Evolutionary conservation across 345 rosid species (phyloP), one percentile per base, ranked within the genome.

Genomic region (Pistacia atlantica): DNA sequence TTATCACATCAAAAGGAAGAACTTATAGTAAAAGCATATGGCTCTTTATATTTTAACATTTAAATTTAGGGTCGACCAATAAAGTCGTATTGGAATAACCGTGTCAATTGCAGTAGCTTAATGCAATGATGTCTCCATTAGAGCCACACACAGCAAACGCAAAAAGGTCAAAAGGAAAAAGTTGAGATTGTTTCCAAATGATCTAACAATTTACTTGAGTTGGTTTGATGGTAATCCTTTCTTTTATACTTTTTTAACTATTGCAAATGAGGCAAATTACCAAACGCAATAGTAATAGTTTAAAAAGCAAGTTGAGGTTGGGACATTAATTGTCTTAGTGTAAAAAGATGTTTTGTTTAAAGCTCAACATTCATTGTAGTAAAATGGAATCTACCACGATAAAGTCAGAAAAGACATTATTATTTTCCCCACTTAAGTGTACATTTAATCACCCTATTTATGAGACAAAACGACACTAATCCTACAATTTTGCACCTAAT

Each of bases 91-190:
- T 38, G 5, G 62, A 58, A 49, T 71, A 75, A 49, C 49, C 12
- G 28, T 68, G 85, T 81, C 77, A 71, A 82, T 65, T 64, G 33
- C 51, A 69, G 37, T 13, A 46, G 71, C 78, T 38, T 64, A 10
- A 67, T 16, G 57, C 49, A 25, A 66, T 42, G 46, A 70, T 83
- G 90, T 85, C 84, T 61, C 77, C 78, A 59, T 62, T 72, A 54
- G 56, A 77, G 66, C 77, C 74, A 66, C n/a, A 65, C 16, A 65
- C 33, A 78, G n/a, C 82, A 77, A 78, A 38, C 48, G 72, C 20
- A 75, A 8, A 42, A 71, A 80, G 35, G 82, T 79, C 69, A 80
- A 86, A 84, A 83, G 66, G 68, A n/a, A 69, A 81, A 82, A 76
- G 77, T 11, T 3, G 17, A 46, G 31, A 18, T 62, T 85, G 93